Conservation (phyloP, 2,329 filamentous ascomycete species). For the Fusarium coffeatum region DNA sequence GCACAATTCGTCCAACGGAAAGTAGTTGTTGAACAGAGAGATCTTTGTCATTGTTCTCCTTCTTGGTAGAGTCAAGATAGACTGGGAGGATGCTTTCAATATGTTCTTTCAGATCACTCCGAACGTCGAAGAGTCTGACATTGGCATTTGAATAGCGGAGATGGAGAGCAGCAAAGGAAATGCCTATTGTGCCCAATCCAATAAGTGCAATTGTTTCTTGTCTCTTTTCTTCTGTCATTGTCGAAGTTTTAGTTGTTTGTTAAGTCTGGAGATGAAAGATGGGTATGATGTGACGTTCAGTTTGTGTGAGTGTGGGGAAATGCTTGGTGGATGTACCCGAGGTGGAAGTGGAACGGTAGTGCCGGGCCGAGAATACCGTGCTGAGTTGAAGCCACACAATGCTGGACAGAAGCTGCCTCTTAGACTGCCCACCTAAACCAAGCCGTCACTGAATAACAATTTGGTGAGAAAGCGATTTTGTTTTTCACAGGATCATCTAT, state of each 20-base stretch:
- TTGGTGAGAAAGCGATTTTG: not conserved
- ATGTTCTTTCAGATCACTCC: conserved; percentile 28
- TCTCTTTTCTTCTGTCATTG: not conserved
- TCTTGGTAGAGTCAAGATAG: conserved; percentile 20
- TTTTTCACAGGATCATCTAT: not conserved
- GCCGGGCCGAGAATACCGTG: too few relatives aligned
- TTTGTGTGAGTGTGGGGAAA: conserved; percentile 29
- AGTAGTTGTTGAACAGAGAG: not conserved
- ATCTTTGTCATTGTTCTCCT: not conserved
- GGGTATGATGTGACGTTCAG: not conserved
- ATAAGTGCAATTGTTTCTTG: conserved; percentile 35
- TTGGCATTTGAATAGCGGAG: conserved; percentile 30
- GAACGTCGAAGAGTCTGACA: conserved; percentile 25
- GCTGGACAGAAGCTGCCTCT: too few relatives aligned
- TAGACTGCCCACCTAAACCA: not conserved
- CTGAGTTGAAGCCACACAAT: too few relatives aligned
- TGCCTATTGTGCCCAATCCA: conserved; percentile 30
- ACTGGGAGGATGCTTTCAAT: conserved; percentile 25
- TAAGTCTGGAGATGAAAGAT: not conserved
- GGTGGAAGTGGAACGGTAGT: not conserved
- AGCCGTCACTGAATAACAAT: not conserved
- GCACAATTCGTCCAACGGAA: not conserved
- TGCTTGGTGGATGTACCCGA: not conserved
- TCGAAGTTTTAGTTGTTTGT: too few relatives aligned
- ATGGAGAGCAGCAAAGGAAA: conserved; percentile 32